phyloP scores from a whole-genome alignment of 441 rosid genomes.

The Eugenia klotzschiana region DNA sequence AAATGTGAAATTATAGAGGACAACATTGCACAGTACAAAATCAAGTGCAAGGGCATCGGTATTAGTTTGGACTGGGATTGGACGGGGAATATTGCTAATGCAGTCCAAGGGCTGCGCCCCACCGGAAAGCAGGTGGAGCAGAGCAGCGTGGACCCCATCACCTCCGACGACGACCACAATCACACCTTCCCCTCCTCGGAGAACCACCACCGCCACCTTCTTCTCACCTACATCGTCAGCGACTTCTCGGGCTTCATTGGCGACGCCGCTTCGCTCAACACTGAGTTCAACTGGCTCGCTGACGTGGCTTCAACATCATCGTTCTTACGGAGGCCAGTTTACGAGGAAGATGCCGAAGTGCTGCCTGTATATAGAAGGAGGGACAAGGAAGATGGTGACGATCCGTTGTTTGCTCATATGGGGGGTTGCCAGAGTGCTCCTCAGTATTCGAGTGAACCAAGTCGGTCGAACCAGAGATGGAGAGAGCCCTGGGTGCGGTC shows the following conservation, averaged over 20 bases:
- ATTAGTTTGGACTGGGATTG: no score
- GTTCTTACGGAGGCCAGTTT: slow-evolving; percentile 6
- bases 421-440: slow-evolving; percentile 24
- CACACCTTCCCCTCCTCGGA: slow-evolving; percentile 16
- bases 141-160: slow-evolving; percentile 26
- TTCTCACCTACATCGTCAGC: background rate
- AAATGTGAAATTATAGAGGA: background rate
- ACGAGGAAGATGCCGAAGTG: background rate
- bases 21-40: background rate
- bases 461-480: slow-evolving; percentile 3
- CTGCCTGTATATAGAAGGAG: background rate
- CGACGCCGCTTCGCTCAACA: slow-evolving; percentile 11
- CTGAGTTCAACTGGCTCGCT: slow-evolving; percentile 22
- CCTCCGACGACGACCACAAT: slow-evolving; percentile 18
- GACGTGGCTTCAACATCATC: slow-evolving; percentile 9
- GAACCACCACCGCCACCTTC: slow-evolving; percentile 11
- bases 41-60: no score
- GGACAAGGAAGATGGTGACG: slow-evolving; percentile 10
- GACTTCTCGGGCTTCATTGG: background rate
- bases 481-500: slow-evolving; percentile 14
- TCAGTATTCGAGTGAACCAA: slow-evolving; percentile 19
- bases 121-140: slow-evolving; percentile 18
- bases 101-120: no score
- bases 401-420: slow-evolving; percentile 19
- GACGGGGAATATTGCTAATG: no score